Evolutionary conservation across 2,329 filamentous ascomycete genomes (phyloP).

Genomic region (Claviceps paspali): DNA sequence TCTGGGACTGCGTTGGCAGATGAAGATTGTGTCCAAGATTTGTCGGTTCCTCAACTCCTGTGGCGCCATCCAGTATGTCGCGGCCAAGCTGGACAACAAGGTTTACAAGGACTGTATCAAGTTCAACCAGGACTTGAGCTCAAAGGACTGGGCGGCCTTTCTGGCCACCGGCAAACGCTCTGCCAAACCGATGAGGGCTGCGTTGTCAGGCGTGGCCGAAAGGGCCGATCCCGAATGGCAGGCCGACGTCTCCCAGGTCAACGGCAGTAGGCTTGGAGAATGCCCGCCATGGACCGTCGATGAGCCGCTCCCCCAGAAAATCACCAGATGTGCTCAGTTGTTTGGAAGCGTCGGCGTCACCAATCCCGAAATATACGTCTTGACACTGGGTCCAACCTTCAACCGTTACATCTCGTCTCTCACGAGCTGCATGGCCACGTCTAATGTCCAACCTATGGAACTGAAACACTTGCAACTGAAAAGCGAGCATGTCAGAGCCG

Average conservation of each 20-base stretch:
- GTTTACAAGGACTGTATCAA: conserved; percentile 48
- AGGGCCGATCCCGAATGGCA: conserved; percentile 11
- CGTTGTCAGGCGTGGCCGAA: conserved; percentile 10
- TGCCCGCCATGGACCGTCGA: conserved; percentile 20
- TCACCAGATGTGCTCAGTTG: conserved; percentile 15
- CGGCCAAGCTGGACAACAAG: conserved; percentile 35
- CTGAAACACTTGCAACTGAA: conserved; percentile 19
- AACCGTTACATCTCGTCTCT: conserved; percentile 22
- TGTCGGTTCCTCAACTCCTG: conserved; percentile 41
- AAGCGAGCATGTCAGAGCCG: conserved; percentile 20
- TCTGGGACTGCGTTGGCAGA: conserved; percentile 38
- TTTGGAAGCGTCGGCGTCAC: conserved; percentile 17
- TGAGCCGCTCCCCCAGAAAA: conserved; percentile 17
- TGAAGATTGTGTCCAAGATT: conserved; percentile 43
- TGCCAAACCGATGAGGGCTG: conserved; percentile 13
- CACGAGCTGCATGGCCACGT: conserved; percentile 19
- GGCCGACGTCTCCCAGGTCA: conserved; percentile 4
- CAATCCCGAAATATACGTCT: conserved; percentile 21
- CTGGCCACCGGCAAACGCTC: conserved; percentile 31
- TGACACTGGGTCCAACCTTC: conserved; percentile 22
- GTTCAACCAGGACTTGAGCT: conserved; percentile 38
- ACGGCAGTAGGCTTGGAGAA: conserved; percentile 7
- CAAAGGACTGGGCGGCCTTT: conserved; percentile 41
- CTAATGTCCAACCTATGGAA: conserved; percentile 17
- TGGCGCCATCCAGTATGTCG: conserved; percentile 41